These are phyloP conservation scores for Fusarium sterilihyphosum DNA, from an alignment of 2,329 filamentous ascomycete species.

Conservation along the genomic window DNA sequence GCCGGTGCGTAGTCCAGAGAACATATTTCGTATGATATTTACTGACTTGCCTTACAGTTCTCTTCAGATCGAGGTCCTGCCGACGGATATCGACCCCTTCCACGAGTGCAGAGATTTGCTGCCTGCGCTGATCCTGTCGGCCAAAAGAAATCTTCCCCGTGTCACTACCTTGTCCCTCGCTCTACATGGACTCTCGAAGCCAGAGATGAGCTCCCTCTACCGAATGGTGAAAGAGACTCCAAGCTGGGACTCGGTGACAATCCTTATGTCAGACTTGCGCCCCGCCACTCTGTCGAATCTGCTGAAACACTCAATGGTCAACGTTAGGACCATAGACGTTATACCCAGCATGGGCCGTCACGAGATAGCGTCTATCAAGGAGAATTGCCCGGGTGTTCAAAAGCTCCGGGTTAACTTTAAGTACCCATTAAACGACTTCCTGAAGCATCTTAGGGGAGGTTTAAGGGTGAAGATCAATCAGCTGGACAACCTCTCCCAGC, in stretches of 20 bases:
- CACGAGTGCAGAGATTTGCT: background rate
- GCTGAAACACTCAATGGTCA: rapidly evolving
- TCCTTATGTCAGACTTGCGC: rapidly evolving
- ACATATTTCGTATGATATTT: too few species aligned
- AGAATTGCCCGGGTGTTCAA: background rate
- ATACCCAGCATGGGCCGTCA: background rate
- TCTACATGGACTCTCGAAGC: background rate
- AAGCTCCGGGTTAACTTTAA: background rate
- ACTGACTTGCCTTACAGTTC: background rate
- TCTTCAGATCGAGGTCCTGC: background rate
- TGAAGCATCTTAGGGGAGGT: background rate
- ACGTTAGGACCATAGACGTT: background rate
- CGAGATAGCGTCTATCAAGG: background rate
- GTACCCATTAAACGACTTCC: rapidly evolving
- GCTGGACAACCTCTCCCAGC: rapidly evolving
- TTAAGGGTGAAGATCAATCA: background rate
- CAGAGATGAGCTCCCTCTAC: background rate
- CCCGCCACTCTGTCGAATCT: rapidly evolving
- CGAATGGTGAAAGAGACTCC: background rate
- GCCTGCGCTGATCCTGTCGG: background rate
- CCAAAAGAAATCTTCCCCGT: rapidly evolving
- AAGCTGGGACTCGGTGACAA: background rate
- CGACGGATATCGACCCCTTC: background rate
- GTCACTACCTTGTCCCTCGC: background rate
- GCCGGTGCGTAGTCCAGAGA: background rate